Evolutionary conservation across 495 filamentous ascomycete genomes (phyloP), one percentile per base, ranked within the genome.

Genomic region (Penicillium silybi): DNA sequence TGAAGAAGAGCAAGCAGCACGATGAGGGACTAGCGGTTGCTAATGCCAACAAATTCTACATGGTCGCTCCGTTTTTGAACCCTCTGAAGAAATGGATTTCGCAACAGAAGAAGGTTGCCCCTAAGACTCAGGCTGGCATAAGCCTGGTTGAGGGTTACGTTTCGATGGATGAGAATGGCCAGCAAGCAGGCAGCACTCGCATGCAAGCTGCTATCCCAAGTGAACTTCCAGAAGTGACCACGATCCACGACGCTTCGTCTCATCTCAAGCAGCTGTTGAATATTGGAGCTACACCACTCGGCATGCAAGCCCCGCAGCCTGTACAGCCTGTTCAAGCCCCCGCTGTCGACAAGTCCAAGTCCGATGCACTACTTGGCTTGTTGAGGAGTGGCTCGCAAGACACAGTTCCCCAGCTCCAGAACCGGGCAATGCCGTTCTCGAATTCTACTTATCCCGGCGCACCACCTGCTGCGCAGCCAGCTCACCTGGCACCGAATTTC

Each of bases 31-130:
- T 64, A 22, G 64, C 65, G n/a, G 77, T 79, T 2, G 64, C 79
- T 15, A 87, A 86, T 59, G 81, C 86, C 17, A 88, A 88, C 59
- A 97, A 89, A 61, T 97, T 96, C 63, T 97, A 96, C 68, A 97
- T 97, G 90, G 93, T 98, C 16, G 90, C 89, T 2, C 92, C 93
- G 0, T 97, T 98, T 63, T 73, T 98, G 53, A 81, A 80, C 29
- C 89, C 79, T 17, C 69, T 98, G 40, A 92, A 91, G 65, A 90
- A 89, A 63, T 98, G 93, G 93, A 91, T 97, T 23, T 68, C 83
- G 11, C 80, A 86, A 62, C 89, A 93, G 74, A 88, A 79, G 75
- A 90, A 82, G 68, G 71, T 77, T 38, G 86, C 88, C 61, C 68
- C 63, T 4, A 68, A 68, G 54, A 72, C 48, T 13, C 59, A 65